phyloP scores from a whole-genome alignment of 768 basidiomycete genomes.

The Phaffia australis region DNA sequence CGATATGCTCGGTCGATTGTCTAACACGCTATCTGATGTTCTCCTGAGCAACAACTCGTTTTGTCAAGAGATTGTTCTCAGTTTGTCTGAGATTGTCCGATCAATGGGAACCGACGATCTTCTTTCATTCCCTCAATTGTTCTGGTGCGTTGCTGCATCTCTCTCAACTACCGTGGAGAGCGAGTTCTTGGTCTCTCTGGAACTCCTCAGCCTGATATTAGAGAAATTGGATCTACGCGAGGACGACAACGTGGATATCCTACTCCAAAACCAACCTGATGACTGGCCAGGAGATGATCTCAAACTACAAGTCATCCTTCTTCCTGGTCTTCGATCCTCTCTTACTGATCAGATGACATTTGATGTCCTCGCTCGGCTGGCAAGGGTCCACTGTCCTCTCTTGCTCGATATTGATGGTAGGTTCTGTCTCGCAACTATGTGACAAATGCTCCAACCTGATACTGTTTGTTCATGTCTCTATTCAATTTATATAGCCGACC shows the following conservation, averaged over 20 bases:
- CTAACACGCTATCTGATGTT: conserved; percentile 66
- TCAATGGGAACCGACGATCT: conserved; percentile 51
- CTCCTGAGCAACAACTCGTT: conserved; percentile 71
- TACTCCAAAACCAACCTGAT: conserved; percentile 56
- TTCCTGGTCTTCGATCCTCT: conserved; percentile 71
- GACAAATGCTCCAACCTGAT: not conserved
- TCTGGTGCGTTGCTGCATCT: conserved; percentile 74
- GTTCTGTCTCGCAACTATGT: not conserved
- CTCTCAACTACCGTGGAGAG: conserved; percentile 69
- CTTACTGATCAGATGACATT: conserved; percentile 57
- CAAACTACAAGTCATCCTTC: conserved; percentile 57
- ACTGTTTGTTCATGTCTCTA: conserved; percentile 8
- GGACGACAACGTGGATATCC: conserved; percentile 52
- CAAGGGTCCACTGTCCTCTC: conserved; percentile 51
- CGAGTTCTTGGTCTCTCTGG: conserved; percentile 61
- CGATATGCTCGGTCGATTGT: conserved; percentile 66
- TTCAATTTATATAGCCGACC: conserved; percentile 24
- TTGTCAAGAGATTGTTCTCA: conserved; percentile 68
- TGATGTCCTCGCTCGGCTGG: conserved; percentile 53
- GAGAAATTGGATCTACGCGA: conserved; percentile 62
- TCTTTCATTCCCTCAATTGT: conserved; percentile 59
- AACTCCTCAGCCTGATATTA: conserved; percentile 56
- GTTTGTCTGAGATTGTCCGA: conserved; percentile 47
- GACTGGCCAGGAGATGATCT: conserved; percentile 56
- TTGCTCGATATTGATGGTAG: conserved; percentile 50